A percentile compares a stretch with the other conserved stretches of the same genome.
Evolutionary conservation across 2,329 filamentous ascomycete species (phyloP).

Genomic region (Beauveria pseudobassiana): DNA sequence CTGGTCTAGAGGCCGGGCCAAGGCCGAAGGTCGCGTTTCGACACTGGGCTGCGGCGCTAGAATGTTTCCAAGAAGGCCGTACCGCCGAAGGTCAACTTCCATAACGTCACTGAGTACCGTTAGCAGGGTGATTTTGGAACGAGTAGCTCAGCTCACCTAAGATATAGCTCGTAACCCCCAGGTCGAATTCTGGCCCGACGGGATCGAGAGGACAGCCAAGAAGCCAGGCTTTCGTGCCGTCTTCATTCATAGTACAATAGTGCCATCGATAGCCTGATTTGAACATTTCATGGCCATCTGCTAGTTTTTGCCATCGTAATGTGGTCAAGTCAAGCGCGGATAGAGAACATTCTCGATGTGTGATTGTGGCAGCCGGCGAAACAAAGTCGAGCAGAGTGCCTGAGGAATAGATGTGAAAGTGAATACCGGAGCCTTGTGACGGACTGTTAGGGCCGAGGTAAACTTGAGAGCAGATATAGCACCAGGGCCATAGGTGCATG

Average conservation of each 20-base stretch:
- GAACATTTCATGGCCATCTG: slow-evolving; percentile 91
- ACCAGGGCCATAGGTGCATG: slow-evolving; percentile 70
- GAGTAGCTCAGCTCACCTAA: slow-evolving; percentile 41
- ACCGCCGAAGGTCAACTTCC: slow-evolving; percentile 84
- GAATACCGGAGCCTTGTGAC: slow-evolving; percentile 80
- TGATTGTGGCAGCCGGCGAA: slow-evolving; percentile 82
- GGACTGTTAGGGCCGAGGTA: slow-evolving; percentile 70
- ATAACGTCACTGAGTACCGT: slow-evolving; percentile 64
- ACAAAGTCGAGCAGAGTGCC: slow-evolving; percentile 90
- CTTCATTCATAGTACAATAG: slow-evolving; percentile 92
- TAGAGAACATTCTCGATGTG: slow-evolving; percentile 79
- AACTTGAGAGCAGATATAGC: slow-evolving; percentile 88
- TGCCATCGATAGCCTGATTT: slow-evolving; percentile 92
- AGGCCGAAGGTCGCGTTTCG: slow-evolving; percentile 42
- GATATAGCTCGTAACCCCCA: slow-evolving; percentile 76
- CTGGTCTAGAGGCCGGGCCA: slow-evolving; percentile 40
- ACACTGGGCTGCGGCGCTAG: slow-evolving; percentile 47
- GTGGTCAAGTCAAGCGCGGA: slow-evolving; percentile 82
- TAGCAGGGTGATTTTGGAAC: slow-evolving; percentile 10
- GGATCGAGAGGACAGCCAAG: slow-evolving; percentile 82
- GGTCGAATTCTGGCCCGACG: slow-evolving; percentile 55
- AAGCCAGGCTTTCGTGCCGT: slow-evolving; percentile 93
- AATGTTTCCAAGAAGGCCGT: slow-evolving; percentile 82
- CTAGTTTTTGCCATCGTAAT: slow-evolving; percentile 88
- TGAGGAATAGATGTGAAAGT: slow-evolving; percentile 93